Evolutionary conservation across 495 filamentous ascomycete species (phyloP).

Genomic region (Sphaerosporella brunnea): DNA sequence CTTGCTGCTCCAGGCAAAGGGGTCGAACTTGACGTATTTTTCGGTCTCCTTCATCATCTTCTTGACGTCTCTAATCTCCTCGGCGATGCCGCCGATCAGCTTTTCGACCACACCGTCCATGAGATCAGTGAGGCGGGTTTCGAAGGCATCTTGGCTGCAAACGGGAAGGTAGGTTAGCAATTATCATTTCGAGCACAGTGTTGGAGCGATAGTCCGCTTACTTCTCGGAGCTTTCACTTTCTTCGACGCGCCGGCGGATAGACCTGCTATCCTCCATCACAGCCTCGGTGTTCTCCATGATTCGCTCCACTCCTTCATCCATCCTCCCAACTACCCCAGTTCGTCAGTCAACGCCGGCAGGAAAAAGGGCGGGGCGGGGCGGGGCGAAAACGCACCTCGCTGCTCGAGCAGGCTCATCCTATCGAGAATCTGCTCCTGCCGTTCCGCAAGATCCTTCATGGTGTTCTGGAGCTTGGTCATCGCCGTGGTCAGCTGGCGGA

Average conservation of each 20-base stretch:
- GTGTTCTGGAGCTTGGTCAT: constrained; percentile 26
- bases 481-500: constrained; percentile 23
- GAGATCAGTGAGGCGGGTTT: constrained; percentile 24
- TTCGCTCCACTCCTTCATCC: constrained; percentile 20
- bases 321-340: constrained; percentile 19
- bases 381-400: constrained; percentile 15
- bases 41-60: constrained; percentile 25
- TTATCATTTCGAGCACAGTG: too few species aligned
- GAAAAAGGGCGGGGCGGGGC: too few species aligned
- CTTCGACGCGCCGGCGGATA: constrained; percentile 24
- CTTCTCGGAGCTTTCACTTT: constrained; percentile 18
- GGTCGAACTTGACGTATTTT: constrained; percentile 21
- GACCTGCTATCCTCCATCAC: constrained; percentile 23
- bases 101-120: constrained; percentile 26
- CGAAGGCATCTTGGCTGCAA: constrained; percentile 25
- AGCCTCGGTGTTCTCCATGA: constrained; percentile 25
- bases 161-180: constrained; percentile 4
- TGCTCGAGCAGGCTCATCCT: constrained; percentile 25
- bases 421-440: constrained; percentile 25
- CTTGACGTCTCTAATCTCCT: constrained; percentile 26
- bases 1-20: constrained; percentile 20
- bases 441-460: constrained; percentile 26
- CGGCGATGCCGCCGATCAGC: constrained; percentile 25
- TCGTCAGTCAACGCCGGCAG: too few species aligned
- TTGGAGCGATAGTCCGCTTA: background rate